Base-by-base conservation (phyloP, 1,284 basidiomycete genomes). In the Exobasidium rhododendri region DNA sequence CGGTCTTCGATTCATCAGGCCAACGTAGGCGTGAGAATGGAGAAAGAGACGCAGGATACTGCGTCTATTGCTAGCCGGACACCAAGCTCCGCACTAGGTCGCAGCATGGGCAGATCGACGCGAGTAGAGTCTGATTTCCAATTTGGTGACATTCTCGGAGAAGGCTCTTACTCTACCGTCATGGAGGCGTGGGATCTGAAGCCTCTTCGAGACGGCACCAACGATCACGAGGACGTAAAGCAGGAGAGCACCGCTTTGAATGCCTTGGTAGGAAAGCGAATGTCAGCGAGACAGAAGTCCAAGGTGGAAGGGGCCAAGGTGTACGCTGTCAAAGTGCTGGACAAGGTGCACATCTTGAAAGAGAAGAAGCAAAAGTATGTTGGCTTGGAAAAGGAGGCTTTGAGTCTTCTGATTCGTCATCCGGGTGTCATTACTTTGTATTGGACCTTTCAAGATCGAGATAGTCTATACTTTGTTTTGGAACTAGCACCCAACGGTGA, bases 311-410 rank as follows among this genome's bases (percentile, higher is more conserved):
- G 67, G 6, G 65, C 63, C 45, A 69, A 68, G 24, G 71, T 64
- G 5, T 79, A 78, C 26, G 77, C 77, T 2, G 67, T 78, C 62
- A 79, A 79, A 56, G 70, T 79, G 11, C 68, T 78, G 35, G 76
- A 79, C 61, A 79, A 79, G 65, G 72, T 77, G 14, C 77, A 79
- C 63, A 79, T 79, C 45, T 68, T 79, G 46, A 76, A 76, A 61
- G 74, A 79, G 57, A 74, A 74, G 53, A 79, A 79, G 69, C 76
- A 78, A 30, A 78, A 78, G 60, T 79, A 79, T 52, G 77, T 79
- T 30, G 52, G 65, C 13, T 67, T 79, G 43, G 77, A 79, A 56
- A 79, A 77, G 61, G 75, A 78, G 56, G 77, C 77, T 22, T 61
- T 79, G 22, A 76, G 75, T 53, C 68, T 75, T 20, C 63, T 79